Conservation (phyloP, 2,329 filamentous ascomycete species). For the Shiraia sp. region DNA sequence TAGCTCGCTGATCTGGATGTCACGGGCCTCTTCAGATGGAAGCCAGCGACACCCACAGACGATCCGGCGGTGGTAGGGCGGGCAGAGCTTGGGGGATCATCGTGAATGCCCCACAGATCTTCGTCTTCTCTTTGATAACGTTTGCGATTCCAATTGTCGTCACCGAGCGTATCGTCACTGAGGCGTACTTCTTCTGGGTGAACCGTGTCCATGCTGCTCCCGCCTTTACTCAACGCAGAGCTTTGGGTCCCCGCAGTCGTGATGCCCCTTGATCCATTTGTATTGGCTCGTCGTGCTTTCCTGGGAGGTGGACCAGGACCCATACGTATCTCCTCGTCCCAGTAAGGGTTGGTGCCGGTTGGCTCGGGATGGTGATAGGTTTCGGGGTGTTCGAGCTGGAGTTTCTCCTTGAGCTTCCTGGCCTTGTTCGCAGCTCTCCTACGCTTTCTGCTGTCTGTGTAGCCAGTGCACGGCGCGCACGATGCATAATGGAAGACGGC, state of each 20-base stretch:
- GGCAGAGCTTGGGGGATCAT: constrained; percentile 48
- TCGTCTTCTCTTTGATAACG: constrained; percentile 88
- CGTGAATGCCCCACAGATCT: constrained; percentile 72
- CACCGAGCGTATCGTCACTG: constrained; percentile 41
- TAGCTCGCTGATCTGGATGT: constrained; percentile 41
- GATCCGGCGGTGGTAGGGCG: constrained; percentile 30
- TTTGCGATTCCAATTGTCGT: constrained; percentile 71
- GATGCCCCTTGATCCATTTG: constrained; percentile 59
- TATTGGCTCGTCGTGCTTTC: constrained; percentile 60
- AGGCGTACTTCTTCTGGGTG: constrained; percentile 26
- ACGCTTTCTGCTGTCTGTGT: constrained; percentile 69
- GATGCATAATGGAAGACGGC: constrained; percentile 77
- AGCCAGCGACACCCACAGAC: constrained; percentile 34
- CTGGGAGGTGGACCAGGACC: constrained; percentile 73
- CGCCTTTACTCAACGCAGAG: constrained; percentile 51
- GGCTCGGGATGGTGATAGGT: constrained; percentile 79
- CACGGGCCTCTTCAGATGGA: constrained; percentile 25
- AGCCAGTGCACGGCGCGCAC: constrained; percentile 77
- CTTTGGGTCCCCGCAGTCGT: constrained; percentile 60
- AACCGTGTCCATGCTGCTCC: constrained; percentile 42
- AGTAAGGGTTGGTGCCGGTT: constrained; percentile 85
- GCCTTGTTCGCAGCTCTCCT: constrained; percentile 71
- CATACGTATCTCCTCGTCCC: constrained; percentile 82
- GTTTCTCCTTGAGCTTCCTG: constrained; percentile 65
- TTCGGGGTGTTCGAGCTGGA: constrained; percentile 71